Percentiles rank a stretch among this genome's conserved stretches.
Evolutionary conservation across 2,329 filamentous ascomycete species (phyloP).

Genomic region (Colletotrichum tofieldiae): DNA sequence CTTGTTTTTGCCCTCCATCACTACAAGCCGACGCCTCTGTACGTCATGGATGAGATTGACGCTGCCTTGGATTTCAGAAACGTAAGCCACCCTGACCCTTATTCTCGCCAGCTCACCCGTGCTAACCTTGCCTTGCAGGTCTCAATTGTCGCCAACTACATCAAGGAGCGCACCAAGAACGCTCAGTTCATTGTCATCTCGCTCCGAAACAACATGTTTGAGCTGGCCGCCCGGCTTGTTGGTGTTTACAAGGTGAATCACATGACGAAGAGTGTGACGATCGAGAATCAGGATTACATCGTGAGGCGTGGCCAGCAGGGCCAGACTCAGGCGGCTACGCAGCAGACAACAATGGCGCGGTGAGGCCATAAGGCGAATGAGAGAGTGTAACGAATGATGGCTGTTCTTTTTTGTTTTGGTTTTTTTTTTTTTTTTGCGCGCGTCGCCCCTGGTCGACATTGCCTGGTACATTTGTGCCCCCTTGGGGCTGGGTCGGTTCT

Average conservation of each 20-base stretch:
- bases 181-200: constrained; percentile 99
- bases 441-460: constrained; percentile 11
- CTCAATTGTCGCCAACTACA: constrained; percentile 97
- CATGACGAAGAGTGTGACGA: constrained; percentile 94
- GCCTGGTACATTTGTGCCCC: neutral
- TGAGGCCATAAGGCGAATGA: constrained; percentile 1
- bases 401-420: constrained; percentile 16
- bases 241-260: constrained; percentile 99
- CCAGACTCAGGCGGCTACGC: constrained; percentile 45
- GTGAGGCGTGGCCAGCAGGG: constrained; percentile 55
- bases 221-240: constrained; percentile 93
- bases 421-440: constrained; percentile 2
- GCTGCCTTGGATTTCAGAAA: constrained; percentile 98
- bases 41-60: constrained; percentile 99
- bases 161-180: constrained; percentile 99
- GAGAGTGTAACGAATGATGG: constrained; percentile 42
- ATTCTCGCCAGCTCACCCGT: constrained; percentile 13
- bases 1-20: constrained; percentile 98
- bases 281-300: constrained; percentile 88
- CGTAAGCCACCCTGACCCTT: constrained; percentile 70
- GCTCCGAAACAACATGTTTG: constrained; percentile 99
- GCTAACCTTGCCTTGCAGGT: constrained; percentile 69
- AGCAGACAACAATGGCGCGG: constrained; percentile 33
- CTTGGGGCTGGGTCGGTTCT: constrained; percentile 5
- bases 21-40: constrained; percentile 96